A percentile compares a stretch with the other conserved stretches of the same genome.
These are phyloP conservation scores for Echria macrotheca DNA, from an alignment of 495 filamentous ascomycete species.

Conservation along the genomic window DNA sequence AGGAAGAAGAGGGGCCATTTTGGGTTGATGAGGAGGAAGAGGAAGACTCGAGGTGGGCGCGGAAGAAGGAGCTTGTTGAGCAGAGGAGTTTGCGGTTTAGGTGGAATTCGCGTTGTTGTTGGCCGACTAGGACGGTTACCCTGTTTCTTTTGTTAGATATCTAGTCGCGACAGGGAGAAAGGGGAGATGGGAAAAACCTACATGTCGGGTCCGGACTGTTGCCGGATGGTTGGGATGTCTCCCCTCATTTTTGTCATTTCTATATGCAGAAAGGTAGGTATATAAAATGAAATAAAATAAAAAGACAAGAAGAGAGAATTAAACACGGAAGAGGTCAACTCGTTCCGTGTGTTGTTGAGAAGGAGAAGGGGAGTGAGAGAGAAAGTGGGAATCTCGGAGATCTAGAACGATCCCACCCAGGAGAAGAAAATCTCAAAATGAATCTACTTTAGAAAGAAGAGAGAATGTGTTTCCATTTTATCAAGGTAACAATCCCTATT, in stretches of 20 bases:
- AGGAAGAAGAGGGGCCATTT: neutral
- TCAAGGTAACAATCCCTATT: too few relatives aligned
- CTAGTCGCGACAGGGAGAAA: constrained; percentile 16
- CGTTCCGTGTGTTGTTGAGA: too few relatives aligned
- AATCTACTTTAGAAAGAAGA: too few relatives aligned
- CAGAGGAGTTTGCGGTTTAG: constrained; percentile 38
- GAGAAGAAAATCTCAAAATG: too few relatives aligned
- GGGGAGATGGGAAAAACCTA: neutral
- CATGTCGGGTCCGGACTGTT: too few relatives aligned
- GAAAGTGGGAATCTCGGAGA: too few relatives aligned
- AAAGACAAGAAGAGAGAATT: neutral
- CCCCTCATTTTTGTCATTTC: too few relatives aligned
- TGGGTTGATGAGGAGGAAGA: constrained; percentile 1
- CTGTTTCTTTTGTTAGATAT: constrained; percentile 30
- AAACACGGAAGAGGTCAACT: constrained; percentile 4
- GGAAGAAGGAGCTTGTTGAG: constrained; percentile 36
- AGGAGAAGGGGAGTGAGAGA: too few relatives aligned
- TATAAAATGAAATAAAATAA: constrained; percentile 2
- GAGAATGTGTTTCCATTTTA: too few relatives aligned
- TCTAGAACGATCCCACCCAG: too few relatives aligned
- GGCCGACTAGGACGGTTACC: constrained; percentile 39
- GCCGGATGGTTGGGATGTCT: too few relatives aligned
- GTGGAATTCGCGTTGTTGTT: constrained; percentile 35
- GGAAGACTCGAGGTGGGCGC: constrained; percentile 27
- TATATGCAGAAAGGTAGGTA: neutral